Base-by-base conservation (phyloP, 345 rosid genomes). In the Bruguiera sexangula region DNA sequence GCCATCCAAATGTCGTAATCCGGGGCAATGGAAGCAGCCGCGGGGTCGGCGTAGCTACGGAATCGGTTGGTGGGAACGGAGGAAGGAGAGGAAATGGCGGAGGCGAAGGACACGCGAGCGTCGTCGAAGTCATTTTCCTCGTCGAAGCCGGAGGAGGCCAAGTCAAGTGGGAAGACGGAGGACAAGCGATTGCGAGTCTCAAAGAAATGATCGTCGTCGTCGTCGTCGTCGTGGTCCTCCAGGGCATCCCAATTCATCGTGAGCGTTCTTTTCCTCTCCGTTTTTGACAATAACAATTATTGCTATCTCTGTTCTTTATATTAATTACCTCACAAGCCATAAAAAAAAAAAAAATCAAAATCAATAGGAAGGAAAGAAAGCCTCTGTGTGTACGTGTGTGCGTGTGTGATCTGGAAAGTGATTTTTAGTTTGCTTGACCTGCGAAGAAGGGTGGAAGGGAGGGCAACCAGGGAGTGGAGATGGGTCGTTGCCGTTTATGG, bases 1-100 rank as follows among this genome's bases (percentile, higher is more conserved):
- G 93, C 72, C 96, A 85, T 88, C 96, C 98, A 95, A 15, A 92
- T 63, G 56, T 92, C 83, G 66, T 95, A 95, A 16, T 92, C 86
- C 18, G 82, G 86, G 5, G 79, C 21, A 0, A 37, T 36, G 10
- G 79, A 66, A 63, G 70, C 61, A 39, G 82, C 50, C 0, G 81
- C 70, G 1, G 72, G 68, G 2, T 69, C 20, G 6, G 67, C 46
- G 57, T 70, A 66, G 57, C 51, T 76, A 0, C 82, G 83, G 54
- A 50, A 80, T 27, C 75, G 63, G 3, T 73, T 30, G 11, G 60
- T 73, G 26, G 29, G 29, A 27, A 27, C 29, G 29, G 29, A 27
- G 29, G 77, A 68, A 21, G n/a, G 50, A 24, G 84, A 69, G 11
- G 96, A 79, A 1, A 74, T 79, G 65, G 88, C 62, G 53, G 93